Conservation (phyloP, 2,329 filamentous ascomycete species). For the Lomentospora prolificans region DNA sequence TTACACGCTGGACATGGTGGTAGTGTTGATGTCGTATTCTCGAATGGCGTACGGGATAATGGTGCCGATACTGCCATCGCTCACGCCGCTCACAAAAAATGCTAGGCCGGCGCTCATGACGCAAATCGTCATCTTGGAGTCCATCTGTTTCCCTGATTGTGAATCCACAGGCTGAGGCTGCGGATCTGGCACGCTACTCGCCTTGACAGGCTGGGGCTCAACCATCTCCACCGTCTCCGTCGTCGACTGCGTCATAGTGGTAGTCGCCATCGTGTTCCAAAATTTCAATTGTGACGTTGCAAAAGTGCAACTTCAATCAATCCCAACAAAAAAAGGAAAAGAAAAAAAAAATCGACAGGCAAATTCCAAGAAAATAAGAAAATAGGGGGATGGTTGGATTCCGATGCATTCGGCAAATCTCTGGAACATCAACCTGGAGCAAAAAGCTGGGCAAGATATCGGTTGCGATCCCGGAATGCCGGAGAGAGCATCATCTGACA, state of each 20-base stretch:
- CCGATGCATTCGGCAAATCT: not conserved
- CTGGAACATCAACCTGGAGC: not conserved
- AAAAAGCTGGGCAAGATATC: too few relatives aligned
- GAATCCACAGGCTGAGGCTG: not conserved
- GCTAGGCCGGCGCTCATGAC: conserved; percentile 46
- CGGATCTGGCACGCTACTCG: not conserved
- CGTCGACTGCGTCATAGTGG: not conserved
- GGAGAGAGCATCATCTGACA: not conserved
- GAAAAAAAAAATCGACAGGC: not conserved
- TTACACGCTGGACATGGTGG: conserved; percentile 39
- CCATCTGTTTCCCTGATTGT: conserved; percentile 10
- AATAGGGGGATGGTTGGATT: too few relatives aligned
- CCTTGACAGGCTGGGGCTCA: not conserved
- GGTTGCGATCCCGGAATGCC: not conserved
- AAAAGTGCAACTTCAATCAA: not conserved
- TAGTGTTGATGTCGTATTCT: conserved; percentile 43
- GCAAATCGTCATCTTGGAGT: conserved; percentile 28
- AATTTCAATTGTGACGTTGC: not conserved
- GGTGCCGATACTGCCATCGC: conserved; percentile 54
- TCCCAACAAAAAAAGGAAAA: not conserved
- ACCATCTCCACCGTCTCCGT: not conserved
- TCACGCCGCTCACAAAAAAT: conserved; percentile 56
- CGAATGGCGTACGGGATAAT: conserved; percentile 53
- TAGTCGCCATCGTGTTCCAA: conserved; percentile 7
- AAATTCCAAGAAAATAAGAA: not conserved